Conservation (phyloP, 345 rosid species). For the Populus deltoides region DNA sequence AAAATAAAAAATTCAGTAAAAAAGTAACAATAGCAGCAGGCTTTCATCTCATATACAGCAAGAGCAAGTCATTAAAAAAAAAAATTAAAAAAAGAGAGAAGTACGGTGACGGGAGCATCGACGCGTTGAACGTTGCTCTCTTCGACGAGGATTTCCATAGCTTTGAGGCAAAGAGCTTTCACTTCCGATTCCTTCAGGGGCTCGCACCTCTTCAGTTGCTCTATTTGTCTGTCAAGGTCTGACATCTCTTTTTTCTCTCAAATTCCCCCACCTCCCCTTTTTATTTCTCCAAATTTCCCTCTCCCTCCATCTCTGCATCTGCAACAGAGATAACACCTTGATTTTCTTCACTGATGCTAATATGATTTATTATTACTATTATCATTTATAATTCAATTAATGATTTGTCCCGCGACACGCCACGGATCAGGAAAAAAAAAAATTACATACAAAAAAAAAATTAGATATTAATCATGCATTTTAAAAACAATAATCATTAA, state of each 20-base stretch:
- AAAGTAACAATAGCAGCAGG: background rate
- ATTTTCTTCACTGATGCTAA: background rate
- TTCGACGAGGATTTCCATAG: slow-evolving; percentile 93
- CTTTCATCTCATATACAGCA: background rate
- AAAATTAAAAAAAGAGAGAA: background rate
- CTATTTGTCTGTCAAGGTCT: slow-evolving; percentile 92
- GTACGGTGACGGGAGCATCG: slow-evolving; percentile 94
- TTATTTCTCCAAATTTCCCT: background rate
- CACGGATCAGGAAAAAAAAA: no score
- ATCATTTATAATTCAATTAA: no score
- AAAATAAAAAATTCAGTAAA: no score
- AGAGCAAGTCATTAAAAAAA: background rate
- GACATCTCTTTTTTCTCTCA: slow-evolving; percentile 54
- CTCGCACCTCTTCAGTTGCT: slow-evolving; percentile 93
- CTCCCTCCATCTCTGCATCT: background rate
- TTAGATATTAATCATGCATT: no score
- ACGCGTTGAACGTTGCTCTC: slow-evolving; percentile 98
- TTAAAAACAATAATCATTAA: no score
- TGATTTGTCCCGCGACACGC: no score
- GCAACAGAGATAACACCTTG: background rate
- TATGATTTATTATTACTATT: no score
- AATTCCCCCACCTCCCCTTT: background rate
- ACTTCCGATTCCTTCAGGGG: slow-evolving; percentile 95
- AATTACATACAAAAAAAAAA: no score
- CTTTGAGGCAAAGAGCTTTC: slow-evolving; percentile 91